Conservation (phyloP, 331 rosid species). For the Rosa hybrid region DNA sequence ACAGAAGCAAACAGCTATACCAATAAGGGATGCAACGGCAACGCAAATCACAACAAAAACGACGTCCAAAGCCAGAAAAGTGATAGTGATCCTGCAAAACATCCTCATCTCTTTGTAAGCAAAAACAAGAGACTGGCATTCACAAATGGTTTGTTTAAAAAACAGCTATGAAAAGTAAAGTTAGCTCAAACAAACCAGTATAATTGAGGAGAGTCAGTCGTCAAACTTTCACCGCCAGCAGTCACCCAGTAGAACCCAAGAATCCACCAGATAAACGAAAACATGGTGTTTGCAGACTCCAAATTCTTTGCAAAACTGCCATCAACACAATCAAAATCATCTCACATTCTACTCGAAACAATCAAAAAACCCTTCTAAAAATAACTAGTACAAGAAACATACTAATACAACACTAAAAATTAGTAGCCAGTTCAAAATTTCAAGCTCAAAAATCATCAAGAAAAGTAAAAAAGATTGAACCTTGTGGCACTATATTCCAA, state of each 20-base stretch:
- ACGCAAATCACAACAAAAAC: constrained; percentile 76
- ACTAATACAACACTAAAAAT: neutral
- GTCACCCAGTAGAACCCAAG: constrained; percentile 96
- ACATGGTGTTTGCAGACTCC: constrained; percentile 81
- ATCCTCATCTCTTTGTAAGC: constrained; percentile 20
- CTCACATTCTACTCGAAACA: neutral
- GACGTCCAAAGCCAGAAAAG: constrained; percentile 84
- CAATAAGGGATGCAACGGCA: constrained; percentile 81
- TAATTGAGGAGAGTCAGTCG: constrained; percentile 65
- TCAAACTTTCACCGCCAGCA: constrained; percentile 77
- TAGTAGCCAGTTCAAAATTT: neutral
- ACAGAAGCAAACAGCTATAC: constrained; percentile 96
- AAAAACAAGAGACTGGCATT: neutral
- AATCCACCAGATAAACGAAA: constrained; percentile 90
- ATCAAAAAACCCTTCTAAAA: neutral
- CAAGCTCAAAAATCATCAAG: neutral
- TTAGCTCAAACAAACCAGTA: constrained; percentile 73
- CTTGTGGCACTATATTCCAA: constrained; percentile 41
- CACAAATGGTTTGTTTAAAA: neutral
- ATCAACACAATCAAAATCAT: constrained; percentile 14
- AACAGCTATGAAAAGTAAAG: neutral
- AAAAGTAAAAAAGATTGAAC: constrained; percentile 25
- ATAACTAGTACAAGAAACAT: neutral
- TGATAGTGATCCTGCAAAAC: constrained; percentile 78
- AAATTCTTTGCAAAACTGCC: constrained; percentile 63